phyloP scores from a whole-genome alignment of 345 rosid species.

The Linum lewisii region DNA sequence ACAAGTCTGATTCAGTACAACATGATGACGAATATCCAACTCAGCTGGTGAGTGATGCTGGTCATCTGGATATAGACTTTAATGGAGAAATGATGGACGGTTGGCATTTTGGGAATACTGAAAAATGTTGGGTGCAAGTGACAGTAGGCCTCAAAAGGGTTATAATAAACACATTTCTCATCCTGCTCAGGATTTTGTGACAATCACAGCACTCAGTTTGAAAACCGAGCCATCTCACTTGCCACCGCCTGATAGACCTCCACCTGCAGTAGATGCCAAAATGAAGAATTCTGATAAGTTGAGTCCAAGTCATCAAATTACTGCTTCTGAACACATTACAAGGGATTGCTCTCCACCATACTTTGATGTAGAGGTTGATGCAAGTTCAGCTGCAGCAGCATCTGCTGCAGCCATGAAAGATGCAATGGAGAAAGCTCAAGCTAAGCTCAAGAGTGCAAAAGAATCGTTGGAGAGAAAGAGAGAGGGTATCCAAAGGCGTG shows the following conservation, averaged over 20 bases:
- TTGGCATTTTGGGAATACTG: slow-evolving; percentile 38
- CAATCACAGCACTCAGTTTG: slow-evolving; percentile 68
- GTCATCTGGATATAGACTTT: slow-evolving; percentile 20
- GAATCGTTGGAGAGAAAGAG: slow-evolving; percentile 60
- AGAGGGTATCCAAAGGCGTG: slow-evolving; percentile 26
- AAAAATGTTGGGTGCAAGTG: slow-evolving; percentile 27
- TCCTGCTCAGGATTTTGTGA: slow-evolving; percentile 45
- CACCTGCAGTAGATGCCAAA: slow-evolving; percentile 37
- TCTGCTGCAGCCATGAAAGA: slow-evolving; percentile 72
- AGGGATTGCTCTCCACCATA: slow-evolving; percentile 52
- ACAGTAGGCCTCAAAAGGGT: slow-evolving; percentile 22
- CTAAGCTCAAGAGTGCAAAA: slow-evolving; percentile 58
- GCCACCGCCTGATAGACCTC: slow-evolving; percentile 75
- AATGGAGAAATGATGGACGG: slow-evolving; percentile 20
- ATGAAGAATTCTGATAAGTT: slow-evolving; percentile 24
- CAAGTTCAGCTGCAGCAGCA: slow-evolving; percentile 62
- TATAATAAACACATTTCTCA: slow-evolving; percentile 30
- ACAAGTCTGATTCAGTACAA: slow-evolving; percentile 30
- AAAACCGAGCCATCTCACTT: slow-evolving; percentile 65
- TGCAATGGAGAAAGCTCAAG: slow-evolving; percentile 75
- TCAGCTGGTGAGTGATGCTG: slow-evolving; percentile 24
- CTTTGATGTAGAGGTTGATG: slow-evolving; percentile 94
- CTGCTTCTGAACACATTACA: slow-evolving; percentile 30
- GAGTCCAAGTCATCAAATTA: slow-evolving; percentile 27
- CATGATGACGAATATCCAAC: slow-evolving; percentile 19